Evolutionary conservation across 1,284 basidiomycete genomes (phyloP), one percentile per base, ranked within the genome.

Genomic region (Wolfiporia cocos): DNA sequence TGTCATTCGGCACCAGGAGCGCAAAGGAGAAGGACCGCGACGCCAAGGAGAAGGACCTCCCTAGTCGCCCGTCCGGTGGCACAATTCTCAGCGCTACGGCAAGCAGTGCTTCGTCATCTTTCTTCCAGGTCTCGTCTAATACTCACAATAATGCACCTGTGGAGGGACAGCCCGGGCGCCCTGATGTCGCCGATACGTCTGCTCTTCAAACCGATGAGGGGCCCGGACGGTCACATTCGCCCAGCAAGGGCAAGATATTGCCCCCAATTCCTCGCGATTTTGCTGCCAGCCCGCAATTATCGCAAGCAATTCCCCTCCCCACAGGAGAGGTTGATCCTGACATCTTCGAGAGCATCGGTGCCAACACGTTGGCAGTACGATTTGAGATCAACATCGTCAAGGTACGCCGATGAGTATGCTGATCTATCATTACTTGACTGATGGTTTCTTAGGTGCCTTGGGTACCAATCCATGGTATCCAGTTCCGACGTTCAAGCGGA

Each of bases 331-430:
- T 81, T 10, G 77, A 83, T 44, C 72, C 76, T 24, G 81, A 86
- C 24, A 60, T 80, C 49, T 87, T 81, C 62, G 87, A 91, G 61
- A 79, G 61, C 53, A 79, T 82, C 62, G 79, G 81, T 14, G 76
- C 80, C 43, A 83, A 81, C 60, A 80, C 80, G 37, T 62, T 96
- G 48, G 82, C 88, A 49, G 93, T 97, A 10, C 73, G 90, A 48
- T 97, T 96, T 64, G 93, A 97, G 64, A 89, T 96, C 45, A 93
- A 86, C 61, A 84, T 96, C 48, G 89, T 96, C 59, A 94, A 94
- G 76, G 91, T 94, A 53, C 24, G 82, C 44, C n/a, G 14, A 14
- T 24, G 11, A n/a, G 21, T 4, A 24, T 24, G 28, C 24, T 45
- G 28, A 19, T 18, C 14, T 10, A 11, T 15, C 19, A 9, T 15